These are phyloP conservation scores for Boletus albobrunnescens DNA, from an alignment of 1,284 basidiomycete genomes.

Conservation along the genomic window DNA sequence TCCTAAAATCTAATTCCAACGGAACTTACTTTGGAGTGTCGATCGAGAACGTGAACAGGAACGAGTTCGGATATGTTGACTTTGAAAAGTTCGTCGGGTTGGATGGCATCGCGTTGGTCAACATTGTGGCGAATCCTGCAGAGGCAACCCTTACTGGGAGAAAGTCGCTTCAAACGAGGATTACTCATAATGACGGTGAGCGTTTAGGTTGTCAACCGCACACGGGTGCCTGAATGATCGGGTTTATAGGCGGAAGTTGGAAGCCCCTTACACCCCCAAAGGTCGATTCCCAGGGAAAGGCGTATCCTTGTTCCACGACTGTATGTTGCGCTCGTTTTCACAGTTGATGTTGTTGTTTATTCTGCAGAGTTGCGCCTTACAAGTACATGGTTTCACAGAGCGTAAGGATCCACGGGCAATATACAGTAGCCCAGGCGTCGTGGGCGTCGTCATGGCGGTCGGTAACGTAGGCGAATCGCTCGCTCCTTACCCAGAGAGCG, in stretches of 20 bases:
- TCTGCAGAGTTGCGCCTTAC: slow-evolving; percentile 74
- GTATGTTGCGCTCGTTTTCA: slow-evolving; percentile 36
- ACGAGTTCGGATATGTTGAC: slow-evolving; percentile 85
- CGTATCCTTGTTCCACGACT: slow-evolving; percentile 71
- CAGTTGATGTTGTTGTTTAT: neutral
- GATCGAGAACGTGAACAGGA: slow-evolving; percentile 85
- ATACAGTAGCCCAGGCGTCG: slow-evolving; percentile 87
- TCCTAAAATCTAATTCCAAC: slow-evolving; percentile 97
- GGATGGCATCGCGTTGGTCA: slow-evolving; percentile 93
- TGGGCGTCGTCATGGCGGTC: slow-evolving; percentile 92
- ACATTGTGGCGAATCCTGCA: slow-evolving; percentile 80
- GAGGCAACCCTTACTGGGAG: slow-evolving; percentile 69
- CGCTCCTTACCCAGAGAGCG: slow-evolving; percentile 79
- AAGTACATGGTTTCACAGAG: slow-evolving; percentile 96
- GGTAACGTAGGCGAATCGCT: slow-evolving; percentile 93
- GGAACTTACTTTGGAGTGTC: slow-evolving; percentile 94
- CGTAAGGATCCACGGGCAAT: slow-evolving; percentile 86
- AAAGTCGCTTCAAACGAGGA: slow-evolving; percentile 81
- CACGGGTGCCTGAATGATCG: neutral
- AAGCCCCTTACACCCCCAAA: slow-evolving; percentile 74
- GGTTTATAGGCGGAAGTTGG: slow-evolving; percentile 73
- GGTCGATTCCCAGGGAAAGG: slow-evolving; percentile 71
- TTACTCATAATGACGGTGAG: slow-evolving; percentile 94
- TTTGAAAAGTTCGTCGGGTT: slow-evolving; percentile 98
- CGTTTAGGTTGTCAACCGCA: neutral